phyloP scores from a whole-genome alignment of 306 rosid species.

The Adenanthera pavonina region DNA sequence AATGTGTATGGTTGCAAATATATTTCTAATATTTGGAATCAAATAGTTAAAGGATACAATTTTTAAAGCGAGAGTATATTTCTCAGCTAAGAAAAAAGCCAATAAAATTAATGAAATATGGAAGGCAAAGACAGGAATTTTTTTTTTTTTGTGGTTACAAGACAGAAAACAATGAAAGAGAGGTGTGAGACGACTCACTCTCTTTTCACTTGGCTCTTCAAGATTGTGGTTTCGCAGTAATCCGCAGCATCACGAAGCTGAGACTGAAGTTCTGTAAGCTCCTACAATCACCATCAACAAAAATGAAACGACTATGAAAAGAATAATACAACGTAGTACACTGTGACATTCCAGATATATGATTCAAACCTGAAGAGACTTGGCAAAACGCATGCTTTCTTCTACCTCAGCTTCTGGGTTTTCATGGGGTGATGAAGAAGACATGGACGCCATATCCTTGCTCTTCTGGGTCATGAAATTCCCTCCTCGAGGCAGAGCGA shows the following conservation, averaged over 20 bases:
- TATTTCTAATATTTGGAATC: background rate
- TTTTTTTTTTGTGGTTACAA: too few species aligned
- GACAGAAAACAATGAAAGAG: background rate
- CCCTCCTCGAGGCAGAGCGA: background rate
- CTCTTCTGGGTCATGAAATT: slow-evolving; percentile 21
- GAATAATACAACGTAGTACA: background rate
- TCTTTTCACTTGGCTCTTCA: slow-evolving; percentile 58
- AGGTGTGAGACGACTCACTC: slow-evolving; percentile 52
- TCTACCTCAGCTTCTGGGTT: slow-evolving; percentile 44
- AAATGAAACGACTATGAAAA: background rate
- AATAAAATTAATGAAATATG: background rate
- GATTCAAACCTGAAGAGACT: slow-evolving; percentile 64
- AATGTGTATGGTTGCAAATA: too few species aligned
- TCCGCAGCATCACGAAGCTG: slow-evolving; percentile 88
- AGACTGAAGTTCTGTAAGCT: slow-evolving; percentile 64
- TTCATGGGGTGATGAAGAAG: slow-evolving; percentile 46
- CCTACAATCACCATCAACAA: slow-evolving; percentile 49
- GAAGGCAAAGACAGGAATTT: background rate
- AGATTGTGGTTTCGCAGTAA: slow-evolving; percentile 70
- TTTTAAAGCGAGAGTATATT: background rate
- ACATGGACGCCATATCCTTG: slow-evolving; percentile 46
- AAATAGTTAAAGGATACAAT: background rate
- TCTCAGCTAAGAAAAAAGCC: background rate
- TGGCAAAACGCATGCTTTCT: slow-evolving; percentile 54
- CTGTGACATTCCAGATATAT: background rate